Evolutionary conservation across 177 flowering plant genomes (phyloP), one percentile per base, ranked within the genome.

Genomic region (Vitis hybrid): DNA sequence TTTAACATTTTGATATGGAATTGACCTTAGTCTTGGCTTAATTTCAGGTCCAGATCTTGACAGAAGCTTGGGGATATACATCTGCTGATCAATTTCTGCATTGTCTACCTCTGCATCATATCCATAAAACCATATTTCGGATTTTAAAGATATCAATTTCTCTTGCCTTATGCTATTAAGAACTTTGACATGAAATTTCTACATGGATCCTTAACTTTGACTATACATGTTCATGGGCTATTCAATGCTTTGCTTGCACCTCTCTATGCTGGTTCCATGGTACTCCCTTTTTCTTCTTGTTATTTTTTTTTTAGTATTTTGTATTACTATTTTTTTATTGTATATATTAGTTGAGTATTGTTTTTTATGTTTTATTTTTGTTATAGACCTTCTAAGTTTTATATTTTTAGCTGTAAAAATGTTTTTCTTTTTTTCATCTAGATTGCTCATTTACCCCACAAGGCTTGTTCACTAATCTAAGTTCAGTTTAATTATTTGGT

Each of bases 21-120:
- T 51, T 64, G 52, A 11, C n/a, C 1, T 38, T 7, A 3, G 11
- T 59, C 50, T 64, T 76, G 59, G 24, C 66, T 75, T 38, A 38
- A 69, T 73, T 79, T 79, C 95, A 96, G 99, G 98, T 96, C 56
- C 88, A 87, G 81, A 96, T 81, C 33, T 80, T 96, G 83, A 60
- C 95, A 67, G 83, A 89, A 70, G 97, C 98, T 57, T 96, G 99
- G 99, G 97, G 73, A 44, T 94, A 92, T 77, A 78, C 96, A 73
- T 81, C 97, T 33, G 69, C 83, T 65, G 99, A 96, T 84, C 89
- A 84, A 59, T 90, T 96, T 82, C 80, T 94, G 78, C 89, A 96
- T 75, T 94, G 95, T 74, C 87, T 96, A 52, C 99, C 99, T 13
- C 82, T 96, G 33, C 99, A 96, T 84, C 99, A 96, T 95, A 95